Percentiles rank a stretch among this genome's conserved stretches.
These are phyloP conservation scores for Termitomyces sp. DNA, from an alignment of 768 basidiomycete genomes.

Conservation along the genomic window DNA sequence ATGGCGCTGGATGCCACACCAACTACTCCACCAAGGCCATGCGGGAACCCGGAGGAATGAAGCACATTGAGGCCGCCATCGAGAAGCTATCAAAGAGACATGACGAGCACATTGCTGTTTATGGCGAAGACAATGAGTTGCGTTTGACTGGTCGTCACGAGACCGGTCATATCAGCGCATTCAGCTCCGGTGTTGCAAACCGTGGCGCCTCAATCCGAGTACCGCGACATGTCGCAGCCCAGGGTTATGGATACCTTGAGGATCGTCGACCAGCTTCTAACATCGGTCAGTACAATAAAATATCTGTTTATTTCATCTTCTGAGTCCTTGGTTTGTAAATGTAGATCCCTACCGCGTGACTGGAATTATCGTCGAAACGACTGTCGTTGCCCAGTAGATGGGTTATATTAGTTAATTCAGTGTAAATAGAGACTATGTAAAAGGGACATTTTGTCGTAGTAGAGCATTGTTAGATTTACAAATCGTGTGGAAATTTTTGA, in stretches of 20 bases:
- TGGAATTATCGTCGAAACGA: conserved; percentile 84
- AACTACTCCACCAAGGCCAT: conserved; percentile 95
- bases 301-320: conserved; percentile 3
- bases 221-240: conserved; percentile 85
- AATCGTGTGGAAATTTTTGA: background rate
- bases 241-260: conserved; percentile 94
- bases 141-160: conserved; percentile 96
- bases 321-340: conserved; percentile 4
- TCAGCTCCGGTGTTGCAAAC: conserved; percentile 95
- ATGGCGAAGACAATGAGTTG: conserved; percentile 96
- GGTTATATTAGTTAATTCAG: background rate
- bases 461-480: background rate
- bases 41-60: conserved; percentile 92
- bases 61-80: conserved; percentile 87
- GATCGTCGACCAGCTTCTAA: conserved; percentile 98
- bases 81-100: conserved; percentile 90
- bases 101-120: conserved; percentile 93
- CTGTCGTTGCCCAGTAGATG: conserved; percentile 55
- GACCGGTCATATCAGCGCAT: conserved; percentile 88
- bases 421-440: conserved; percentile 4
- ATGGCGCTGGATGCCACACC: conserved; percentile 98
- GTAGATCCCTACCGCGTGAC: conserved; percentile 95
- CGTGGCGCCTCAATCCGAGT: conserved; percentile 97
- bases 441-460: conserved; percentile 11
- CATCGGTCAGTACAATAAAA: conserved; percentile 61